phyloP scores from a whole-genome alignment of 306 rosid genomes.

The Macrotyloma uniflorum region DNA sequence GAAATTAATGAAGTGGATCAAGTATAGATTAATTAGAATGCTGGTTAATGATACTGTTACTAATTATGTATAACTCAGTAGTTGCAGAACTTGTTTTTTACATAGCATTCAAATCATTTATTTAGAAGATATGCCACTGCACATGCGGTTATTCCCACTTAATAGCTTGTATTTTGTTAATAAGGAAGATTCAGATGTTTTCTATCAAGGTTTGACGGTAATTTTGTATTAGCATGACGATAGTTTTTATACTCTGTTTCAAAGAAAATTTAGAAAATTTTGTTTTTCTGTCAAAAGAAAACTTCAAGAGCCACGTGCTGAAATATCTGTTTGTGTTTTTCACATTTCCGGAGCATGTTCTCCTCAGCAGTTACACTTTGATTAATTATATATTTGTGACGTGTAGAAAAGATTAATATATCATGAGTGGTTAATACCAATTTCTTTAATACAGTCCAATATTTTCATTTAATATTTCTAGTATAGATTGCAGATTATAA shows the following conservation, averaged over 20 bases:
- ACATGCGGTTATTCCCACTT: not conserved
- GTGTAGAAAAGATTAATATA: not conserved
- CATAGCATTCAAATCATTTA: not conserved
- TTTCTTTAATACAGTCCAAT: not conserved
- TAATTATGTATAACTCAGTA: not conserved
- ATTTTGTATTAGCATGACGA: not conserved
- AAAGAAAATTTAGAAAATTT: not conserved
- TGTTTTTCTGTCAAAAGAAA: not conserved
- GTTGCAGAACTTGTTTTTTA: not conserved
- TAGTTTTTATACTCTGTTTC: not conserved
- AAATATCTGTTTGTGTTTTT: not conserved
- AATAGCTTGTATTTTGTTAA: not conserved
- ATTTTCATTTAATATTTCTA: not conserved
- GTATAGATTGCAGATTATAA: not conserved
- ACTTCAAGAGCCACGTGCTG: not conserved
- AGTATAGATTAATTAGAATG: not conserved
- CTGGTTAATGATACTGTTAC: not conserved
- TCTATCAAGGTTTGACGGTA: not conserved
- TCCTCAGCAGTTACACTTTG: not conserved
- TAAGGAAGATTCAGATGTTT: not conserved
- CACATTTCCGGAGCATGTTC: not conserved
- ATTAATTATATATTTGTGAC: constrained; percentile 10
- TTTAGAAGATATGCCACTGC: not conserved
- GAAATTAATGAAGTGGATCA: not conserved
- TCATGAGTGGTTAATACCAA: not conserved